Evolutionary conservation across 495 filamentous ascomycete species (phyloP).

Genomic region (Opeltia flavorubescens): DNA sequence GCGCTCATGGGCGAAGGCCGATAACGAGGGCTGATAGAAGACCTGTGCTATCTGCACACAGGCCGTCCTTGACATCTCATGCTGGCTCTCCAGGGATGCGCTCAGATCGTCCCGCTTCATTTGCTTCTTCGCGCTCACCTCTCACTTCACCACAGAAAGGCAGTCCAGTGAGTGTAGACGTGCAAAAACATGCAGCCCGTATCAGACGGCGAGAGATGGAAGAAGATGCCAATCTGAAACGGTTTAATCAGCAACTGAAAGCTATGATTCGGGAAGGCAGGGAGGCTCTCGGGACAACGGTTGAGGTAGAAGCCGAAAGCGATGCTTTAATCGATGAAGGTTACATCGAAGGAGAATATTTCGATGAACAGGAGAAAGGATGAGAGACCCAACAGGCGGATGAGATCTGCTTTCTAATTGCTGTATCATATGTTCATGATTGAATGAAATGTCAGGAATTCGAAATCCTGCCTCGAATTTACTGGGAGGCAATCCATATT

Average conservation of each 20-base stretch:
- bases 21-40: slow-evolving; percentile 20
- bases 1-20: slow-evolving; percentile 2
- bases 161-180: slow-evolving; percentile 43
- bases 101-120: slow-evolving; percentile 34
- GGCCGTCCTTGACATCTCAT: slow-evolving; percentile 29
- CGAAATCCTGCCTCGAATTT: too few species aligned
- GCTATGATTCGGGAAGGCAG: slow-evolving; percentile 80
- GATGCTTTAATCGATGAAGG: slow-evolving; percentile 16
- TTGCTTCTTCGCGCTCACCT: slow-evolving; percentile 31
- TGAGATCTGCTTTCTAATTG: too few species aligned
- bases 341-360: slow-evolving; percentile 7
- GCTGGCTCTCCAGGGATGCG: slow-evolving; percentile 29
- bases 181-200: slow-evolving; percentile 50
- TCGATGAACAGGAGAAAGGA: neutral
- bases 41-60: slow-evolving; percentile 17
- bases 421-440: too few species aligned
- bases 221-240: slow-evolving; percentile 60
- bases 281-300: slow-evolving; percentile 68
- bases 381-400: too few species aligned
- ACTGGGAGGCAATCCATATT: too few species aligned
- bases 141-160: slow-evolving; percentile 21
- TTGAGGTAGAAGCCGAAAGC: slow-evolving; percentile 55
- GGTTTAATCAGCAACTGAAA: slow-evolving; percentile 62
- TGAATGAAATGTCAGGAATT: too few species aligned
- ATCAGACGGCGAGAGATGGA: slow-evolving; percentile 59